Base-by-base conservation (phyloP, 306 rosid species). In the Nissolia schottii region DNA sequence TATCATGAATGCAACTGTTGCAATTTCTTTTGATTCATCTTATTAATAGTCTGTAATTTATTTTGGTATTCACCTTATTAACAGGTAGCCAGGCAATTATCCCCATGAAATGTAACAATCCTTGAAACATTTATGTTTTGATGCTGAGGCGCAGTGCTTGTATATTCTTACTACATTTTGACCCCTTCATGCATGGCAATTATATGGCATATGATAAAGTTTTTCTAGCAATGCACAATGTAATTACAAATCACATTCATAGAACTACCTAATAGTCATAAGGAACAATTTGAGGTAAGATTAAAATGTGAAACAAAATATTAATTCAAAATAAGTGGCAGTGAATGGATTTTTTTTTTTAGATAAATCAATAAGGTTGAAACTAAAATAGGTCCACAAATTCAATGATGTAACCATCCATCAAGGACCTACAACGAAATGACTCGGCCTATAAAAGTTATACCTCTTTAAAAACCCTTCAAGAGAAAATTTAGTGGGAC, bases 31-130 rank as follows among this genome's bases (percentile, higher is more conserved):
- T n/a, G n/a, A n/a, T n/a, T n/a, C n/a, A n/a, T n/a, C n/a, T n/a
- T n/a, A n/a, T n/a, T n/a, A n/a, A n/a, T n/a, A n/a, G n/a, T n/a
- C n/a, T 75, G 23, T 51, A 28, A 51, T 53, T 74, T 63, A 58
- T 25, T 73, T 31, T 71, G 18, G 54, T 41, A 27, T 55, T 64
- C 38, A 18, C 32, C 6, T 65, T 29, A 32, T 24, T 8, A n/a
- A 2, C 15, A 45, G 22, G 51, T 1, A 25, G 58, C 16, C 1
- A 58, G 6, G 16, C 31, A 6, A 7, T 22, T 53, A 13, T 71
- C 59, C n/a, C n/a, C 75, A 46, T 38, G 8, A 45, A 73, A 37
- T 63, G 62, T 37, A 53, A 62, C 16, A 64, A 76, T 46, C 40
- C 46, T 22, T 45, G 54, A 67, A 77, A 69, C 29, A 45, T 50